Conservation (phyloP, 192 early-diverging fungal species). For the Entomortierella parvispora region DNA sequence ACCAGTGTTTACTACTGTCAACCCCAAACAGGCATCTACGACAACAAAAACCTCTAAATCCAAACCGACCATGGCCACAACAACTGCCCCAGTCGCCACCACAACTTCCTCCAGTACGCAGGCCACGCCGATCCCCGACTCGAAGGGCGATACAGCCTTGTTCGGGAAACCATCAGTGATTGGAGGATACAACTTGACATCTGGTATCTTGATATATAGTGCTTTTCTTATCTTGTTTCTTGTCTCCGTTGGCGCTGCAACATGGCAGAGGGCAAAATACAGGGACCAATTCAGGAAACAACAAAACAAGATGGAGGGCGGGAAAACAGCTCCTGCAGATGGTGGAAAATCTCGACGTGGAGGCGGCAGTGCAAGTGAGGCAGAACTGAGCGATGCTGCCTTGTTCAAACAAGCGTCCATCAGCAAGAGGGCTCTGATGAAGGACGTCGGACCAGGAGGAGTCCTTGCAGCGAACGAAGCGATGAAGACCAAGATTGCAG, state of each 20-base stretch:
- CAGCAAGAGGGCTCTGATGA: conserved; percentile 46
- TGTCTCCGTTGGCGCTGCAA: conserved; percentile 23
- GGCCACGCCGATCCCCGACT: conserved; percentile 4
- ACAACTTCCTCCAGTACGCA: neutral
- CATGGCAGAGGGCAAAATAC: conserved; percentile 36
- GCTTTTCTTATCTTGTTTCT: conserved; percentile 33
- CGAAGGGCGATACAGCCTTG: conserved; percentile 35
- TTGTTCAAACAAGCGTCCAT: conserved; percentile 48
- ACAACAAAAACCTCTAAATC: conserved; percentile 2
- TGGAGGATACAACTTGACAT: conserved; percentile 34
- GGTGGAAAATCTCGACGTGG: conserved; percentile 10
- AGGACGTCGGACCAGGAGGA: conserved; percentile 33
- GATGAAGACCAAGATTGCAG: conserved; percentile 29
- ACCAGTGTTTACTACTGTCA: neutral
- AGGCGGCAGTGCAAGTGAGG: neutral
- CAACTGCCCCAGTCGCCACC: neutral
- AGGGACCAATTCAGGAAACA: conserved; percentile 39
- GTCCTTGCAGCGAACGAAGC: conserved; percentile 14
- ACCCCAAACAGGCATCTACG: too few relatives aligned
- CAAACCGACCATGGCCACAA: neutral
- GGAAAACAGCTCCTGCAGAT: conserved; percentile 3
- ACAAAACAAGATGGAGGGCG: conserved; percentile 25
- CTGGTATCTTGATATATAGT: conserved; percentile 38
- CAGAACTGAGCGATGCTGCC: conserved; percentile 33
- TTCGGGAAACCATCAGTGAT: conserved; percentile 39